Percentiles rank a stretch among this genome's conserved stretches.
These are phyloP conservation scores for Camellia sinensis DNA, from an alignment of 148 eudicot species.

Conservation along the genomic window DNA sequence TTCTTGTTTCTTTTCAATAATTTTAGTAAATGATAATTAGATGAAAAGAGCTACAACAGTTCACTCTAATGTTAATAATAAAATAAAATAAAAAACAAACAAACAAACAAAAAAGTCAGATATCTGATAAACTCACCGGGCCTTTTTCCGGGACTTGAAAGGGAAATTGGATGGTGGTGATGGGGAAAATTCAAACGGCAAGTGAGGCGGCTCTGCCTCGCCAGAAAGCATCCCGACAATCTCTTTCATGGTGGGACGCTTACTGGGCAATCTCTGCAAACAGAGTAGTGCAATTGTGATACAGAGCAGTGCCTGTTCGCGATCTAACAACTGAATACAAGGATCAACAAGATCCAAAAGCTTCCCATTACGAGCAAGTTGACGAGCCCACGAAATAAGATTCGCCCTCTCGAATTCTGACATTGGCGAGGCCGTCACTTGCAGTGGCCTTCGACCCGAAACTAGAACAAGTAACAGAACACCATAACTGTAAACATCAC, in stretches of 20 bases:
- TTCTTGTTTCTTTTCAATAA: conserved; percentile 16
- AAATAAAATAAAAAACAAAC: background rate
- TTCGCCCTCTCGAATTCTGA: conserved; percentile 94
- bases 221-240: conserved; percentile 81
- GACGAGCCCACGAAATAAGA: conserved; percentile 91
- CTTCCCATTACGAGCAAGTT: conserved; percentile 75
- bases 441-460: conserved; percentile 89
- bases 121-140: conserved; percentile 51
- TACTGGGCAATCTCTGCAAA: conserved; percentile 68
- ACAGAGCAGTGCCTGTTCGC: conserved; percentile 68
- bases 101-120: background rate
- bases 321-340: conserved; percentile 46
- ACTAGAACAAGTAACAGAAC: conserved; percentile 77
- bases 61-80: background rate
- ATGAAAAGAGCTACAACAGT: conserved; percentile 29
- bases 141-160: conserved; percentile 74
- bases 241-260: conserved; percentile 79
- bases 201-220: conserved; percentile 69
- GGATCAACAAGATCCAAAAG: conserved; percentile 83
- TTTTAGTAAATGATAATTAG: conserved; percentile 31
- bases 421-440: conserved; percentile 87
- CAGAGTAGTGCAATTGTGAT: conserved; percentile 86
- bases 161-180: conserved; percentile 87
- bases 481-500: conserved; percentile 91
- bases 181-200: conserved; percentile 95